phyloP scores from a whole-genome alignment of 1,284 basidiomycete species.

The Irpex sp. region DNA sequence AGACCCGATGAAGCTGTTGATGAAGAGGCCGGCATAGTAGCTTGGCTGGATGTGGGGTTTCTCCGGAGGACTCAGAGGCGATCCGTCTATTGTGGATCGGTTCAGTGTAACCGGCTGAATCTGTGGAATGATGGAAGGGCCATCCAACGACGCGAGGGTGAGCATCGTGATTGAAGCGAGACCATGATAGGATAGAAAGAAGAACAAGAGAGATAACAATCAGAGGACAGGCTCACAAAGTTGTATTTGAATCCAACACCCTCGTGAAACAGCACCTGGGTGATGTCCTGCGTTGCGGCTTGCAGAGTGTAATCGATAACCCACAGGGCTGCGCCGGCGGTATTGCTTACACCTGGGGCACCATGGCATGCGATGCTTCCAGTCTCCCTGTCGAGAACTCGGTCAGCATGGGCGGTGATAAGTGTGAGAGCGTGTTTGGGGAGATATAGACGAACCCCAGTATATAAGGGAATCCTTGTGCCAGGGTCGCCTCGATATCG shows the following conservation, averaged over 20 bases:
- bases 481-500: constrained; percentile 47
- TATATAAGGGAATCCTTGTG: constrained; percentile 50
- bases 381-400: constrained; percentile 21
- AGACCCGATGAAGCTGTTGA: constrained; percentile 42
- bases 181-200: neutral
- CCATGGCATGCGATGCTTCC: constrained; percentile 44
- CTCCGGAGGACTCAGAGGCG: constrained; percentile 39
- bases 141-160: neutral
- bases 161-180: neutral
- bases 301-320: constrained; percentile 61
- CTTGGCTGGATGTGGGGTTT: constrained; percentile 44
- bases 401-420: neutral
- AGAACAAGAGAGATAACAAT: neutral
- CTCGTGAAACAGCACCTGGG: constrained; percentile 37
- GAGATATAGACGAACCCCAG: constrained; percentile 40
- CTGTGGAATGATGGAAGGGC: constrained; percentile 24
- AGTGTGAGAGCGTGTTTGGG: constrained; percentile 12
- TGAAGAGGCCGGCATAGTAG: constrained; percentile 36
- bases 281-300: constrained; percentile 34
- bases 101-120: constrained; percentile 53
- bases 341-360: constrained; percentile 64
- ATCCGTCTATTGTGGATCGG: constrained; percentile 48
- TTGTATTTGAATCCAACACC: constrained; percentile 44
- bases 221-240: constrained; percentile 26
- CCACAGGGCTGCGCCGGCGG: constrained; percentile 70